Evolutionary conservation across 129 eudicot species (phyloP).

Genomic region (Flaveria brownii): DNA sequence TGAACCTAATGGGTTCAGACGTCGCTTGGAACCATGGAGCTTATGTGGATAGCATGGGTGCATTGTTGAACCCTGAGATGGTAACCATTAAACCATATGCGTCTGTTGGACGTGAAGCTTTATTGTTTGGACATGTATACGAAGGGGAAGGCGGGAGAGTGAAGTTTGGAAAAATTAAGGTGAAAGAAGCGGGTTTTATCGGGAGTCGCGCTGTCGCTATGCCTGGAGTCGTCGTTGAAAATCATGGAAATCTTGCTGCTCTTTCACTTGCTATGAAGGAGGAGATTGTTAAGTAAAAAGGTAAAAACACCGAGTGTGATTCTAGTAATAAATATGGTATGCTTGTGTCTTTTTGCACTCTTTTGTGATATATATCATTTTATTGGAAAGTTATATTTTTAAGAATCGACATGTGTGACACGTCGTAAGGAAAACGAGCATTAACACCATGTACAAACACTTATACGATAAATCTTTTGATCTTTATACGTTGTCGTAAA

Average conservation of each 20-base stretch:
- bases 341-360: neutral
- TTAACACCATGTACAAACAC: no score
- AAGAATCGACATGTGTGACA: neutral
- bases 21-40: slow-evolving; percentile 52
- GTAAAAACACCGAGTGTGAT: neutral
- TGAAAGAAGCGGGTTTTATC: slow-evolving; percentile 49
- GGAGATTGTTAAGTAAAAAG: slow-evolving; percentile 43
- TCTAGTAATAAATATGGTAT: neutral
- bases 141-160: slow-evolving; percentile 69
- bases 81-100: slow-evolving; percentile 43
- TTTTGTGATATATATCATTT: neutral
- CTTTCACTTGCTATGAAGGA: slow-evolving; percentile 59
- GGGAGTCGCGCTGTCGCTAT: slow-evolving; percentile 60
- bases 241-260: slow-evolving; percentile 50
- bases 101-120: slow-evolving; percentile 49
- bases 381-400: neutral
- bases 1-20: slow-evolving; percentile 60
- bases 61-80: slow-evolving; percentile 65
- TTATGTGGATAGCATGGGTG: slow-evolving; percentile 61
- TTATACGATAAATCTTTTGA: neutral
- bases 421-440: no score
- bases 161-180: slow-evolving; percentile 52
- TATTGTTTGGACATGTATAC: slow-evolving; percentile 62
- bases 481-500: neutral
- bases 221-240: slow-evolving; percentile 61